phyloP scores from a whole-genome alignment of 2,329 filamentous ascomycete species.

The Xylaria multiplex region DNA sequence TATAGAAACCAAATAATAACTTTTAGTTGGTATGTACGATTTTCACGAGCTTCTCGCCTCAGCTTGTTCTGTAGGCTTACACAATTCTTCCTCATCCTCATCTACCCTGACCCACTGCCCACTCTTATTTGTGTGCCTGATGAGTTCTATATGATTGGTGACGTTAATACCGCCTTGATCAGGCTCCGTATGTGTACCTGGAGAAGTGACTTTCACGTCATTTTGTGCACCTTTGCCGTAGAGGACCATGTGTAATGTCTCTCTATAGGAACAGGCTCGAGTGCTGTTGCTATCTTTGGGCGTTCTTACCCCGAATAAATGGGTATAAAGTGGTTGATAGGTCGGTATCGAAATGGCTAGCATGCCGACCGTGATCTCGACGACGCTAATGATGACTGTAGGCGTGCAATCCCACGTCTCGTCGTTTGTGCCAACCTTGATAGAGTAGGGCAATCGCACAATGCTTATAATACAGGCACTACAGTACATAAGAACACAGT shows the following conservation, averaged over 20 bases:
- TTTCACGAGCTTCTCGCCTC: background rate
- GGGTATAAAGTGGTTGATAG: conserved; percentile 26
- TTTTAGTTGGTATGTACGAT: background rate
- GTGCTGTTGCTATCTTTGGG: background rate
- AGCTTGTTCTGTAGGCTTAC: background rate
- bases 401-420: conserved; percentile 28
- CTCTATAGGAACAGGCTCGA: conserved; percentile 11
- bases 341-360: conserved; percentile 33
- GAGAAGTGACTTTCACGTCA: conserved; percentile 31
- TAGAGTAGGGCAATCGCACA: conserved; percentile 30
- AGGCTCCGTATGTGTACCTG: conserved; percentile 19
- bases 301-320: conserved; percentile 4
- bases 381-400: conserved; percentile 20
- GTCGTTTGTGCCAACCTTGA: conserved; percentile 23
- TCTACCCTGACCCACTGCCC: conserved; percentile 36
- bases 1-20: background rate
- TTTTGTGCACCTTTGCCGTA: conserved; percentile 21
- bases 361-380: conserved; percentile 30
- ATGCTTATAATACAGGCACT: conserved; percentile 32
- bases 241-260: conserved; percentile 26
- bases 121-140: conserved; percentile 31
- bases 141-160: conserved; percentile 37
- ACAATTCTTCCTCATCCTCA: conserved; percentile 29
- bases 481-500: background rate
- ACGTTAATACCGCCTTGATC: conserved; percentile 29